Evolutionary conservation across 225 moss, liverwort and hornwort species (phyloP), one percentile per base, ranked within the genome.

Genomic region (Lunularia cruciata): DNA sequence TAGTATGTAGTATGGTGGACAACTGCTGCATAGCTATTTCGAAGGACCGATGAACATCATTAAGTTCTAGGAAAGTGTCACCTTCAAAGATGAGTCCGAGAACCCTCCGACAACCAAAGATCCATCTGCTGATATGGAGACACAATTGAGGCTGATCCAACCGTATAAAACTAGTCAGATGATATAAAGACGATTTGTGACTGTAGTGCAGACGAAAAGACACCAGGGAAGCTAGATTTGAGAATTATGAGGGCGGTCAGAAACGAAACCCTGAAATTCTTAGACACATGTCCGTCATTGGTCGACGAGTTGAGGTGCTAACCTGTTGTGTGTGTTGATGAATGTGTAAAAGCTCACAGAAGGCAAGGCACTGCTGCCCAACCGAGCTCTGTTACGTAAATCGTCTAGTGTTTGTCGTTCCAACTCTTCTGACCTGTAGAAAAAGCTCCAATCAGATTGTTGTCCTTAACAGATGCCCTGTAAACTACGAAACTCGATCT

Each of bases 31-130:
- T 8, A 12, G 3, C 12, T 54, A 28, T 28, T 54, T 54, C 2
- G 13, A 54, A 25, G 8, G 54, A 27, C 15, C 1, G 28, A 0
- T 5, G 1, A 28, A 54, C 4, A 0, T 43, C 16, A n/a, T 37
- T 0, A 10, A 9, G 18, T 3, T 8, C 36, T 36, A 8, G 18
- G 60, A 37, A 70, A 30, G 0, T 36, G n/a, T n/a, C n/a, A 82
- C 95, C 89, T 96, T 96, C 59, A 96, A 78, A n/a, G 96, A 85
- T 20, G 96, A 98, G 79, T 98, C 92, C n/a, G 96, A 98, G 72
- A 98, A 98, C 22, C 96, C 96, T 64, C 92, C 96, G 30, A 86
- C 90, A 63, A 98, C 87, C 57, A 93, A 68, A 33, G 87, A 84
- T 74, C 96, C 96, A 76, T 98, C 93, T 5, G 82, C 87, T 75